A percentile compares a stretch with the other conserved stretches of the same genome.
Evolutionary conservation across 495 filamentous ascomycete species (phyloP).

Genomic region (Annulohypoxylon bovei): DNA sequence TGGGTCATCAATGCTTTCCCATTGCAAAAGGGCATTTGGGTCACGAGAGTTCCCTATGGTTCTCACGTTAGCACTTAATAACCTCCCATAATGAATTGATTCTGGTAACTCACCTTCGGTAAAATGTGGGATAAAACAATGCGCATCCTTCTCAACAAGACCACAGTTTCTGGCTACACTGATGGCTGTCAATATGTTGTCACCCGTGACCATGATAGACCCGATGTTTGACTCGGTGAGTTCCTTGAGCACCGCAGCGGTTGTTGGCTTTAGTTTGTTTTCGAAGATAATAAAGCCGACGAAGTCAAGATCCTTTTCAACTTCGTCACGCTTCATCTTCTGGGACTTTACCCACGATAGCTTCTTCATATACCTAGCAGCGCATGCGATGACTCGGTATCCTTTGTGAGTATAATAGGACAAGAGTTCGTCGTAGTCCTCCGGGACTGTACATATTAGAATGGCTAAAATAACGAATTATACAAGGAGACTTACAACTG

Average conservation of each 20-base stretch:
- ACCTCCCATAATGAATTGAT: neutral
- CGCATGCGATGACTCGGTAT: constrained; percentile 97
- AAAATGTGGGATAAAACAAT: constrained; percentile 94
- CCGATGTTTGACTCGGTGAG: constrained; percentile 87
- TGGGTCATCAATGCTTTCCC: constrained; percentile 92
- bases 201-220: constrained; percentile 96
- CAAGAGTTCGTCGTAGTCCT: constrained; percentile 88
- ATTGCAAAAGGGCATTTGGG: constrained; percentile 74
- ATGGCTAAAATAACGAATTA: neutral
- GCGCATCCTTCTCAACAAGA: constrained; percentile 79
- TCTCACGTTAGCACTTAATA: constrained; percentile 12
- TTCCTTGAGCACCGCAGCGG: constrained; percentile 79
- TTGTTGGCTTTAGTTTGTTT: constrained; percentile 93
- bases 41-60: constrained; percentile 67
- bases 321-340: constrained; percentile 87
- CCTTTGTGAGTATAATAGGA: constrained; percentile 93
- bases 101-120: constrained; percentile 64
- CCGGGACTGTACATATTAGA: constrained; percentile 71
- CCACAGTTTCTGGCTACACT: constrained; percentile 95
- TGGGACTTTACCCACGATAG: constrained; percentile 93
- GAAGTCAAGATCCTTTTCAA: constrained; percentile 84
- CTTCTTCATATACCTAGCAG: constrained; percentile 84
- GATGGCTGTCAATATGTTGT: constrained; percentile 97
- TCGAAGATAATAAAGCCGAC: constrained; percentile 98
- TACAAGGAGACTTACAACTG: constrained; percentile 67